A percentile compares a stretch with the other conserved stretches of the same genome.
Conservation (phyloP, 1,284 basidiomycete genomes). For the Malassezia slooffiae region DNA sequence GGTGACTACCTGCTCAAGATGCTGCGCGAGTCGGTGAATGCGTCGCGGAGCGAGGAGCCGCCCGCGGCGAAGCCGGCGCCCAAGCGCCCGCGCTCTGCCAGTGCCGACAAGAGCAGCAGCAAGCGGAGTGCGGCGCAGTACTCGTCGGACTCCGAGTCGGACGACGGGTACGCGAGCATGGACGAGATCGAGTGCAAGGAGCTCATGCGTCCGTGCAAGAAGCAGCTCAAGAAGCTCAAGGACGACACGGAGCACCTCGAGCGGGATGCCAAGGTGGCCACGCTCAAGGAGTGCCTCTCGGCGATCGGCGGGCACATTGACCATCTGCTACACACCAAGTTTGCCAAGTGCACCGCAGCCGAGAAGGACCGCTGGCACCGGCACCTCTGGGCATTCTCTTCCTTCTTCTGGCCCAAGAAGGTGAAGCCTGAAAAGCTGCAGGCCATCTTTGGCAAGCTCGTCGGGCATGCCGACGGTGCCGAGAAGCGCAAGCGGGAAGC, state of each 20-base stretch:
- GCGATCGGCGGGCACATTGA: slow-evolving; percentile 90
- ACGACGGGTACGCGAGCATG: slow-evolving; percentile 58
- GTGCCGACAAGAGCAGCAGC: slow-evolving; percentile 10
- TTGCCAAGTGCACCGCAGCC: slow-evolving; percentile 57
- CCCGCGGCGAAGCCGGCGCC: neutral
- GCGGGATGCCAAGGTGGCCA: slow-evolving; percentile 85
- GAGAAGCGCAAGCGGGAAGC: slow-evolving; percentile 2
- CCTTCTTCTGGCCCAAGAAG: slow-evolving; percentile 93
- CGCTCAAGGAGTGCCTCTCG: slow-evolving; percentile 86
- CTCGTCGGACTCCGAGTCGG: slow-evolving; percentile 24
- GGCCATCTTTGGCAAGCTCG: slow-evolving; percentile 35
- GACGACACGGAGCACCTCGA: slow-evolving; percentile 76
- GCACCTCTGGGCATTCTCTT: slow-evolving; percentile 76
- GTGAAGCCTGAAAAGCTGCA: slow-evolving; percentile 35
- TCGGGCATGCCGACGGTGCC: slow-evolving; percentile 12
- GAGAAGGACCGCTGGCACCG: slow-evolving; percentile 75
- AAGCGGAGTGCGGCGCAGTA: slow-evolving; percentile 17
- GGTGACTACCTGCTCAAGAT: slow-evolving; percentile 86
- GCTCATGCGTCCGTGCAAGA: slow-evolving; percentile 88
- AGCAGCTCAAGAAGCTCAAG: slow-evolving; percentile 90
- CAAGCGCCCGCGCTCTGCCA: slow-evolving; percentile 13
- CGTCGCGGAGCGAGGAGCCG: neutral
- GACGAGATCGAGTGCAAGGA: slow-evolving; percentile 91
- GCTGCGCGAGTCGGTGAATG: slow-evolving; percentile 58
- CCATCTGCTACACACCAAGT: slow-evolving; percentile 63